Percentiles rank a stretch among this genome's conserved stretches.
phyloP scores from a whole-genome alignment of 257 asterid genomes.

The Penstemon davidsonii region DNA sequence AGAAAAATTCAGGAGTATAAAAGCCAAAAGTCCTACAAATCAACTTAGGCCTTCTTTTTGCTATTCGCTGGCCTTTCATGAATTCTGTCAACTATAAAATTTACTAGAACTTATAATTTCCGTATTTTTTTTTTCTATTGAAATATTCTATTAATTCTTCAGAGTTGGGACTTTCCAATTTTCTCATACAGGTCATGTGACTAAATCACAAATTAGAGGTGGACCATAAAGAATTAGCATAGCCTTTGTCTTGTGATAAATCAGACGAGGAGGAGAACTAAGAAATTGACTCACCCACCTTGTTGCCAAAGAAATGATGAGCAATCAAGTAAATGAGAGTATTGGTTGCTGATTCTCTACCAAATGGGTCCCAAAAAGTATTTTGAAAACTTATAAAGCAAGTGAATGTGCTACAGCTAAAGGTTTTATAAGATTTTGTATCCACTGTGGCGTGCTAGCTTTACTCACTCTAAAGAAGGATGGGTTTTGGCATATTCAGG shows the following conservation, averaged over 20 bases:
- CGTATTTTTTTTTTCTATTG: background rate
- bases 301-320: constrained; percentile 1
- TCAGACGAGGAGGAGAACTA: background rate
- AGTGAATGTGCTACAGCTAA: background rate
- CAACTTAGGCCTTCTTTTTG: constrained; percentile 6
- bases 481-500: background rate
- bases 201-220: background rate
- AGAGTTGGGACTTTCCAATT: background rate
- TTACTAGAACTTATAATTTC: constrained; percentile 7
- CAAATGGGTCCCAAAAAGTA: background rate
- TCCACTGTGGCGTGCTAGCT: background rate
- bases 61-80: background rate
- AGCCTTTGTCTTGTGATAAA: background rate
- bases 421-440: background rate
- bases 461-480: background rate
- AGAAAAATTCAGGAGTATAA: constrained; percentile 1
- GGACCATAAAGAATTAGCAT: background rate
- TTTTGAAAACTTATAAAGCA: background rate
- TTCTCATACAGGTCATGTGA: background rate
- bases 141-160: constrained; percentile 4
- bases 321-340: background rate
- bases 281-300: background rate
- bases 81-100: background rate
- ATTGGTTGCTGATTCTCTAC: background rate
- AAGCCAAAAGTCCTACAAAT: background rate